These are phyloP conservation scores for Ascochyta clinopodiicola DNA, from an alignment of 2,329 filamentous ascomycete species.

Conservation along the genomic window DNA sequence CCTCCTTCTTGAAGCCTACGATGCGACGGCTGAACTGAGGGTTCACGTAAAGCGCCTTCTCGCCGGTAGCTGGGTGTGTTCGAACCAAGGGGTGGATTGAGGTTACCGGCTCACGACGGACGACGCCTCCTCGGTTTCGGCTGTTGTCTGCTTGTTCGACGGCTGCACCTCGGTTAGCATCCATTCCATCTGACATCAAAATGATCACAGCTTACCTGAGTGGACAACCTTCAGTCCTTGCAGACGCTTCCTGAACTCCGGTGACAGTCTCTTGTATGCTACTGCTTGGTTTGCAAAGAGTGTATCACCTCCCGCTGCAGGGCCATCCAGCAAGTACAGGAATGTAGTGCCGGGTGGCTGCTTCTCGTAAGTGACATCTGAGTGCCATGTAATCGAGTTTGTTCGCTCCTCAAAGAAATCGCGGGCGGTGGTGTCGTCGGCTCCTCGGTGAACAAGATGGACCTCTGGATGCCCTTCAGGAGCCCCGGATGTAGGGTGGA, in stretches of 20 bases:
- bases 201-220: slow-evolving; percentile 62
- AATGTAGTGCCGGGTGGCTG: slow-evolving; percentile 92
- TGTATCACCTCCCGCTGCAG: slow-evolving; percentile 81
- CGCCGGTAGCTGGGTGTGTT: slow-evolving; percentile 79
- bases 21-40: slow-evolving; percentile 84
- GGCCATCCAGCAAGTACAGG: slow-evolving; percentile 84
- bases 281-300: slow-evolving; percentile 80
- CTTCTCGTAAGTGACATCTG: slow-evolving; percentile 84
- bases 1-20: slow-evolving; percentile 84
- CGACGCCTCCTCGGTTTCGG: slow-evolving; percentile 70
- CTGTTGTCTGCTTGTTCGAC: slow-evolving; percentile 77
- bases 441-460: slow-evolving; percentile 78
- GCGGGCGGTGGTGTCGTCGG: slow-evolving; percentile 65
- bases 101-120: slow-evolving; percentile 76
- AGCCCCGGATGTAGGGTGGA: slow-evolving; percentile 79
- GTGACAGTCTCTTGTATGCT: slow-evolving; percentile 81
- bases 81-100: slow-evolving; percentile 79
- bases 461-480: slow-evolving; percentile 76
- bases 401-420: slow-evolving; percentile 73
- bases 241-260: slow-evolving; percentile 77
- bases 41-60: slow-evolving; percentile 85
- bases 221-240: slow-evolving; percentile 83
- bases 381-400: slow-evolving; percentile 87
- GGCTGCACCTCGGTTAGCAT: slow-evolving; percentile 41
- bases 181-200: not conserved